Conservation (phyloP, 345 rosid species). For the Eucalyptus pumila region DNA sequence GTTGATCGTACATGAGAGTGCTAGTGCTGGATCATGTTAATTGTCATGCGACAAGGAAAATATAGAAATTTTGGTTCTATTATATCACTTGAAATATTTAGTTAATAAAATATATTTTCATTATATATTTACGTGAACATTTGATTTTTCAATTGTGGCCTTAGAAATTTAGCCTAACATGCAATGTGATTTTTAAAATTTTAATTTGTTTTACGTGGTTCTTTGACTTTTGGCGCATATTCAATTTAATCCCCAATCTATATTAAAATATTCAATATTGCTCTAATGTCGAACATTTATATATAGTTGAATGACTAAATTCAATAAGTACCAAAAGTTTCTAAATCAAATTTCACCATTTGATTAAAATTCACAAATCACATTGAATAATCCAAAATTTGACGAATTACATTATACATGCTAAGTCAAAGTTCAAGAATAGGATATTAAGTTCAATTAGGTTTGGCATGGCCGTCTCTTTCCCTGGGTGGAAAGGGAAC, state of each 20-base stretch:
- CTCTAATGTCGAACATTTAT: too few species aligned
- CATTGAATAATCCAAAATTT: too few species aligned
- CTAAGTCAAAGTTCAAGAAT: neutral
- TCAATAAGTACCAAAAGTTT: fast-evolving
- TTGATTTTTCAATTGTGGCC: neutral
- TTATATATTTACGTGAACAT: too few species aligned
- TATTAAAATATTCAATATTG: too few species aligned
- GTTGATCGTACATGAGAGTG: neutral
- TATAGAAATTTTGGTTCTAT: too few species aligned
- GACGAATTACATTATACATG: neutral
- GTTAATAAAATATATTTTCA: too few species aligned
- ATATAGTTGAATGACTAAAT: too few species aligned
- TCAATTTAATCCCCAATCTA: fast-evolving
- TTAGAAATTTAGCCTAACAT: neutral
- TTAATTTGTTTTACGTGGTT: fast-evolving
- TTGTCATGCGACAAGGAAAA: neutral
- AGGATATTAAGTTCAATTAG: too few species aligned
- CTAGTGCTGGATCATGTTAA: neutral
- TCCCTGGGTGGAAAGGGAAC: too few species aligned
- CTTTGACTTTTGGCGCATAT: neutral
- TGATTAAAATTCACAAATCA: too few species aligned
- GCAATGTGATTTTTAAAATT: neutral
- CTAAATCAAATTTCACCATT: too few species aligned
- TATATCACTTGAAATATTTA: neutral
- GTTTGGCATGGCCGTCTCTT: too few species aligned